Base-by-base conservation (phyloP, 2,329 filamentous ascomycete genomes). In the Pyrenophora graminea region DNA sequence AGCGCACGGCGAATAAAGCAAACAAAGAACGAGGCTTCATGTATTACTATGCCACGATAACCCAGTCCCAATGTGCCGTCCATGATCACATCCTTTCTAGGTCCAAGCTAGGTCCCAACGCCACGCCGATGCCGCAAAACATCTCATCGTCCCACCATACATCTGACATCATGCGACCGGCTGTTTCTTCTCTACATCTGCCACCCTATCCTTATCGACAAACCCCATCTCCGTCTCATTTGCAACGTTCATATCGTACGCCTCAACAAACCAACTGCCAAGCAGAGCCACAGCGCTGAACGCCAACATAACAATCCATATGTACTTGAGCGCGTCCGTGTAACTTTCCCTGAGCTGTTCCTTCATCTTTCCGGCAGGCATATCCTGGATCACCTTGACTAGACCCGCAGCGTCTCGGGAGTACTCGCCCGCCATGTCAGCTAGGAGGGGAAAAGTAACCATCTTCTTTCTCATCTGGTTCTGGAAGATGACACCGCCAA, bases 401-500 rank as follows among this genome's bases (percentile, higher is more conserved):
- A 87, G 74, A 0, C 79, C 80, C 0, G 83, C 82, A 0, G 84
- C 82, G 64, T 87, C 82, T 45, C 77, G 76, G 9, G 81, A 80
- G 63, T 83, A 83, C 40, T 76, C 74, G 2, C 57, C 66, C 0
- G 82, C 81, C 48, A 76, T 69, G 6, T 70, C 68, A 1, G 79
- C 80, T 43, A 85, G 77, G 18, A 73, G 69, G 0, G 80, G 74
- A 39, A 79, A 79, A 2, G 68, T 74, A 12, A 75, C 58, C 38
- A 88, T 69, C 53, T 82, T 79, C 38, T 70, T 71, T 46, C 74
- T 75, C 72, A 87, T 82, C 49, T 79, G 77, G 58, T 89, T 90
- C 69, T 90, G 85, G 73, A 90, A 89, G 45, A 88, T 80, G 27
- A 86, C 84, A 3, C 87, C 86, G 2, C 84, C 83, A 44, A 88